A percentile compares a stretch with the other conserved stretches of the same genome.
Evolutionary conservation across 2,329 filamentous ascomycete species (phyloP).

Genomic region (Macrophomina tecta): DNA sequence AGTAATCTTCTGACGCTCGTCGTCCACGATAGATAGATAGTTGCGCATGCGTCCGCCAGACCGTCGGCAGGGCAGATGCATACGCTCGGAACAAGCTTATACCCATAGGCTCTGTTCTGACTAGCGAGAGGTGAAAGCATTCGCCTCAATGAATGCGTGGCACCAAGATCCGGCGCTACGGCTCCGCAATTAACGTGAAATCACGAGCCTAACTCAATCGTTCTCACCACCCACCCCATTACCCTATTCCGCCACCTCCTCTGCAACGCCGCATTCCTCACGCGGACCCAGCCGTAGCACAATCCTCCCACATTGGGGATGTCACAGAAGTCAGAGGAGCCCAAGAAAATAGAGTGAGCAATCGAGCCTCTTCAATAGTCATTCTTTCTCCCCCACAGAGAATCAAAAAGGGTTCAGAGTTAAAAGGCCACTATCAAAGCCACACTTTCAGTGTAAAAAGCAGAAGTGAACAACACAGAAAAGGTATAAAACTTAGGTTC

Average conservation of each 20-base stretch:
- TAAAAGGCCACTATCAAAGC: slow-evolving; percentile 25
- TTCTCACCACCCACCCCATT: not conserved
- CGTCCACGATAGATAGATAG: not conserved
- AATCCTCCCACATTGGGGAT: not conserved
- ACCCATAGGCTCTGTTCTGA: not conserved
- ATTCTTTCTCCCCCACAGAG: slow-evolving; percentile 1
- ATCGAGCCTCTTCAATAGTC: slow-evolving; percentile 7
- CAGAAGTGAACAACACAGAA: not conserved
- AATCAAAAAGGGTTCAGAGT: slow-evolving; percentile 10
- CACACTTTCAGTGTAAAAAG: not conserved
- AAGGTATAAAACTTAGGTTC: slow-evolving; percentile 20
- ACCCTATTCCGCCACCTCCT: not conserved
- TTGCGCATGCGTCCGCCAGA: not conserved
- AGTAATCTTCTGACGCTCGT: not conserved
- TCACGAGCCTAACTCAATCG: not conserved
- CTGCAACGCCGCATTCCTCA: not conserved
- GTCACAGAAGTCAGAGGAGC: not conserved
- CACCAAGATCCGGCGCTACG: not conserved
- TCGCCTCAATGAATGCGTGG: not conserved
- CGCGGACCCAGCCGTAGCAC: not conserved
- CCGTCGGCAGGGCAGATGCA: not conserved
- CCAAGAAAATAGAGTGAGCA: not conserved
- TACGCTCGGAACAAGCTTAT: not conserved
- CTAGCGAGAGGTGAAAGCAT: not conserved
- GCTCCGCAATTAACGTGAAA: not conserved